Percentiles rank a stretch among this genome's conserved stretches.
Evolutionary conservation across 192 early-diverging fungal species (phyloP).

Genomic region (Backusella tarrabulga): DNA sequence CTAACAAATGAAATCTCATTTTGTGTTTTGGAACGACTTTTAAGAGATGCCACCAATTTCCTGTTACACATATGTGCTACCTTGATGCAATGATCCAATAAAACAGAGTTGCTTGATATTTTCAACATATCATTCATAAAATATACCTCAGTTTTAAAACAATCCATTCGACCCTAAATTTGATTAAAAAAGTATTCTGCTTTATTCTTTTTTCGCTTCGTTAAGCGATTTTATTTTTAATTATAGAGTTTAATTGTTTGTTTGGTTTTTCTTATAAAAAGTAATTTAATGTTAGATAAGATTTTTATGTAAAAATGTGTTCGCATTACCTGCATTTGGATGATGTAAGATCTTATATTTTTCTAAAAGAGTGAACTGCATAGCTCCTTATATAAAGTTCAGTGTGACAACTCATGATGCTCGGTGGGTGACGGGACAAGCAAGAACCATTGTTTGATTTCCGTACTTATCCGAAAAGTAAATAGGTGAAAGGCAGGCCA

Average conservation of each 20-base stretch:
- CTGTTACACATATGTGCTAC: neutral
- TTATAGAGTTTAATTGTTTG: neutral
- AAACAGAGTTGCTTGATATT: neutral
- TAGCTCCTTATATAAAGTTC: neutral
- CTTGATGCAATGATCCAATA: slow-evolving; percentile 7
- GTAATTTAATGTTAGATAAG: neutral
- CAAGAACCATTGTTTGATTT: slow-evolving; percentile 8
- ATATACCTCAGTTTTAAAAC: neutral
- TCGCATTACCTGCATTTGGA: neutral
- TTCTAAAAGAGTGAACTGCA: neutral
- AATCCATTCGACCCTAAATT: neutral
- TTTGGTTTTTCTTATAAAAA: neutral
- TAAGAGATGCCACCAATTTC: neutral
- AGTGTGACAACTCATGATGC: slow-evolving; percentile 4
- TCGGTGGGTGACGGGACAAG: slow-evolving; percentile 7
- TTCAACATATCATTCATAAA: neutral
- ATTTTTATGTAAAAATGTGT: slow-evolving; percentile 8
- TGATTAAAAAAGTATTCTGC: neutral
- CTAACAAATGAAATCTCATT: neutral
- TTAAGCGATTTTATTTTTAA: neutral
- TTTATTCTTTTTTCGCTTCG: neutral
- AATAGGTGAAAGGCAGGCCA: neutral
- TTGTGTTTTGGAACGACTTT: slow-evolving; percentile 2
- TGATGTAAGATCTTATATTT: slow-evolving; percentile 10
- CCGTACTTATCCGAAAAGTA: slow-evolving; percentile 7